Evolutionary conservation across 108 stramenopile species (phyloP), one percentile per base, ranked within the genome.

Genomic region (Nitzschia putrida): DNA sequence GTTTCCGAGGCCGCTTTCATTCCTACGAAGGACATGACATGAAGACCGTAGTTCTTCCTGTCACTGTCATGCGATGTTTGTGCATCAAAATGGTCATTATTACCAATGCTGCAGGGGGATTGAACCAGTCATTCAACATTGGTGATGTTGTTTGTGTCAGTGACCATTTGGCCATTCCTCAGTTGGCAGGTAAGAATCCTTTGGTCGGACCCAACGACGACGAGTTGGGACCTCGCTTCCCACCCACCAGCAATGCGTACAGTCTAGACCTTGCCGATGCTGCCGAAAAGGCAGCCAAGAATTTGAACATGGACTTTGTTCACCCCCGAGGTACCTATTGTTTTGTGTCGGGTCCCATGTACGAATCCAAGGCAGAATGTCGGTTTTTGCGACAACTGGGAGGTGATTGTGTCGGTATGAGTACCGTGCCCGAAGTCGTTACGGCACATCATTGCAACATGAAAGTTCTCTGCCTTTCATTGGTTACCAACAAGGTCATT

Each of bases 1-100:
- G 90, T 71, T 89, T 97, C 70, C 88, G 94, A 7, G 97, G 97
- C 14, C 74, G 97, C 25, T 96, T 97, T 69, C 97, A 97, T 83
- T 82, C 78, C 53, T 97, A 97, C 73, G 97, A 97, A 80, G 97
- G 97, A 24, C 88, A 97, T 69, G 72, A 79, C 59, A 90, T 88
- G 89, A 74, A 89, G 50, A 93, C 90, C 3, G 89, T 91, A 45
- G 90, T 88, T 0, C 55, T 93, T 20, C 94, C 94, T 18, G 92
- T 95, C 8, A 77, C 79, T 8, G 84, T 91, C 24, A 92, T 94
- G 89, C 64, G 92, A 25, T 91, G 91, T 57, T 68, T 97, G 2
- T 83, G 86, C 20, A 90, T 93, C 37, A 83, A 85, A 47, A 26
- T 93, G 2, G 81, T 95, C 55, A 68, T 97, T 22, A 79, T 96